Percentiles rank a stretch among this genome's conserved stretches.
phyloP scores from a whole-genome alignment of 768 basidiomycete species.

The Gymnopilus junonius region DNA sequence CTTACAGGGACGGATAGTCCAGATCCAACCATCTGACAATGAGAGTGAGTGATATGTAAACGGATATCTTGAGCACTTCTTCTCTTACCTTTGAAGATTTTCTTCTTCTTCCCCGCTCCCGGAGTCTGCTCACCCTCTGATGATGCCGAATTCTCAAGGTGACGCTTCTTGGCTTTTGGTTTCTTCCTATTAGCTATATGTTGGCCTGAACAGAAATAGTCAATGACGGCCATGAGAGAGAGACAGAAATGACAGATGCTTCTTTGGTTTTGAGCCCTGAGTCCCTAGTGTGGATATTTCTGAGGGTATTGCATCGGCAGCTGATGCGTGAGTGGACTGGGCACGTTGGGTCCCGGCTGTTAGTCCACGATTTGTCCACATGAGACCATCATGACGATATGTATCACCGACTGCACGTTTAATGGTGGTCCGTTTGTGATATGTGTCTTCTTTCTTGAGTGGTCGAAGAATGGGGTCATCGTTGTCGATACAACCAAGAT shows the following conservation, averaged over 20 bases:
- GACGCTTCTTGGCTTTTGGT: not conserved
- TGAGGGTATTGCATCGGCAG: too few species aligned
- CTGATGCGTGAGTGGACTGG: not conserved
- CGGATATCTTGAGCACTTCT: not conserved
- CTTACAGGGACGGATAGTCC: not conserved
- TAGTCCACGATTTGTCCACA: constrained; percentile 9
- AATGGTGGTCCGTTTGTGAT: constrained; percentile 9
- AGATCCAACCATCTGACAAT: constrained; percentile 6
- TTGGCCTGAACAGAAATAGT: not conserved
- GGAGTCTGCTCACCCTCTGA: not conserved
- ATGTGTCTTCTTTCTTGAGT: constrained; percentile 16
- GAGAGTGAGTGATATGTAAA: not conserved
- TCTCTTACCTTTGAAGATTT: not conserved
- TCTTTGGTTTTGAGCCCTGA: not conserved
- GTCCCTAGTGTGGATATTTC: not conserved
- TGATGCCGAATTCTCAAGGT: not conserved
- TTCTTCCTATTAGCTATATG: not conserved
- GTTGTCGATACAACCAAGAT: not conserved
- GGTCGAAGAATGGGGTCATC: constrained; percentile 5
- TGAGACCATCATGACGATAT: constrained; percentile 8
- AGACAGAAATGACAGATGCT: constrained; percentile 2
- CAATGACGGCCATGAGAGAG: not conserved
- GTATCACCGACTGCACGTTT: constrained; percentile 21
- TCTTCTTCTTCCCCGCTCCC: not conserved
- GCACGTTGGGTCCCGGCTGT: not conserved